Evolutionary conservation across 2,329 filamentous ascomycete genomes (phyloP), one percentile per base, ranked within the genome.

Genomic region (Myriosclerotinia curreyana): DNA sequence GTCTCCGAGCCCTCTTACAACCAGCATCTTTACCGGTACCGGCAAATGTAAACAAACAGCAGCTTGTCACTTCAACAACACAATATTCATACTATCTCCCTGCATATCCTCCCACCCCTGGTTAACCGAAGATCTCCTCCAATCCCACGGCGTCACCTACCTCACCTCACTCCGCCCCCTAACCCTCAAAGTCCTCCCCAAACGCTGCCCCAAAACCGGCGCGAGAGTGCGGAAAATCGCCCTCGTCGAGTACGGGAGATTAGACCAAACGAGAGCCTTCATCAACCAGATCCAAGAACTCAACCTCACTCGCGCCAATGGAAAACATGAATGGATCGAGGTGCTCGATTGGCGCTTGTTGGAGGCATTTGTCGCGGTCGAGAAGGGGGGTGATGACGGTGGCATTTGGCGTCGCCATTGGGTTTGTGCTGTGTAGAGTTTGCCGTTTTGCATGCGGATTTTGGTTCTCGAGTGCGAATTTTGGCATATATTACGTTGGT

Each of bases 261-360:
- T 65, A 14, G 67, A 73, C 12, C 70, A 75, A 1, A 74, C 74
- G 0, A 64, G 67, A 2, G 65, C 66, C 0, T 76, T 77, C n/a
- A 67, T 79, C 38, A 65, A 67, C 8, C 51, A 65, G 4, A 69
- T 77, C 7, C 64, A 69, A 28, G 69, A 64, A 0, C 65, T 71
- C 0, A 64, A 67, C 1, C 65, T 74, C 22, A 70, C 58, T 55
- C 62, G 69, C 36, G 64, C 64, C 14, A 69, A 69, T 5, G 72
- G 72, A 7, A 69, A 70, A 46, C 71, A 70, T 20, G 70, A 74
- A 52, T 73, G 70, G 59, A 70, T 77, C 0, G 68, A 73, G 25
- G 72, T 75, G 0, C 78, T 72, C 55, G 77, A 79, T 71, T 79
- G 77, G 77, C 68, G 75, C 6, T 67, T 78, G 0, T 52, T 79